Conservation (phyloP, 352 stramenopile genomes). For the Nothophytophthora sp. region DNA sequence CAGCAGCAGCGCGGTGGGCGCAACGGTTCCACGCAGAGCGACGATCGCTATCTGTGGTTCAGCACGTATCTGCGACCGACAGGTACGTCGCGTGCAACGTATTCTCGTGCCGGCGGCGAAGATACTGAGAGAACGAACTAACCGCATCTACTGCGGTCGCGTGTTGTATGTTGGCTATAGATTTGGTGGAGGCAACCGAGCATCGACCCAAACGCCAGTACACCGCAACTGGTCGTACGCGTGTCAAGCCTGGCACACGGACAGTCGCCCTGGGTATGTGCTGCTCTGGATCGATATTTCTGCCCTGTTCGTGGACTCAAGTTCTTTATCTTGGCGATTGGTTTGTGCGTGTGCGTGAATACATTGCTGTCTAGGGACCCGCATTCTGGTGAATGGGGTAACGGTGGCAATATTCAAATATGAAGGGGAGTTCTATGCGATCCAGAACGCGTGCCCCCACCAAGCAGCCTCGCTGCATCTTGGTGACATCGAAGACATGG, state of each 20-base stretch:
- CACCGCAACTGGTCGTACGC: slow-evolving; percentile 70
- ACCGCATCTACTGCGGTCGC: not conserved
- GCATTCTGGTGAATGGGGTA: slow-evolving; percentile 64
- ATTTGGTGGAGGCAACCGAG: slow-evolving; percentile 74
- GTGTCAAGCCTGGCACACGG: slow-evolving; percentile 65
- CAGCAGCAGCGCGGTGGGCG: not conserved
- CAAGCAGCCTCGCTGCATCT: slow-evolving; percentile 78
- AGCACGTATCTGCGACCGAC: slow-evolving; percentile 54
- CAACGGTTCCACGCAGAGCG: slow-evolving; percentile 7
- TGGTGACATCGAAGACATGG: slow-evolving; percentile 88
- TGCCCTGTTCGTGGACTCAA: too few relatives aligned
- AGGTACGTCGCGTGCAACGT: slow-evolving; percentile 26
- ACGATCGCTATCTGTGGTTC: slow-evolving; percentile 67
- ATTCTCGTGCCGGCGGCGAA: not conserved
- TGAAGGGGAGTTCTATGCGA: slow-evolving; percentile 61
- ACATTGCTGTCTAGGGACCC: slow-evolving; percentile 37
- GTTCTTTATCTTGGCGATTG: too few relatives aligned
- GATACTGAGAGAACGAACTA: not conserved
- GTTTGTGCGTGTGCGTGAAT: not conserved
- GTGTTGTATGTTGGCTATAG: slow-evolving; percentile 25
- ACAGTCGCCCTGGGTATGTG: slow-evolving; percentile 58
- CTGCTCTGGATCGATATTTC: too few relatives aligned
- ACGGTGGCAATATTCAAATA: slow-evolving; percentile 86
- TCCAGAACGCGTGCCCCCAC: slow-evolving; percentile 81
- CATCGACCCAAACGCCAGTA: slow-evolving; percentile 75